Base-by-base conservation (phyloP, 352 stramenopile genomes). In the Pythium volutum region DNA sequence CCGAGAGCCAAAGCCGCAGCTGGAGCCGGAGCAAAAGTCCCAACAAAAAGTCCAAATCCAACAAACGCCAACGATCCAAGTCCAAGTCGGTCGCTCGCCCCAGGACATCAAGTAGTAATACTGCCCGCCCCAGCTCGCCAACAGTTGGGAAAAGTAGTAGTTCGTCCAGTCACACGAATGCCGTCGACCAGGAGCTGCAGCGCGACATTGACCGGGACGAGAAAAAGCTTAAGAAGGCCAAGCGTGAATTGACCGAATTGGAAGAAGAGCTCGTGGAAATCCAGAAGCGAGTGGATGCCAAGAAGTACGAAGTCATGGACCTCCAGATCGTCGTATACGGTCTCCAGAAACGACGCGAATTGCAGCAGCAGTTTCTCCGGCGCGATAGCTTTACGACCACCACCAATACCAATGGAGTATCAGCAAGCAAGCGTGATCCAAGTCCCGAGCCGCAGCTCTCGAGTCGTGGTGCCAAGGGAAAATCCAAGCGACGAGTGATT, bases 221-320 rank as follows among this genome's bases (percentile, higher is more conserved):
- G 41, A 59, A 70, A 20, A 71, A 84, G 36, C 59, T 91, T 4
- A 20, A 55, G 14, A 59, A 73, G 20, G 81, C 76, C 43, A 77
- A 81, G 49, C 65, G 73, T 25, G 75, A 89, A 45, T 45, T 91
- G 0, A 55, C 70, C 12, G 51, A 67, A 18, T 38, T 93, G 12
- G 64, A 74, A 6, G 60, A 73, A 1, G 48, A 88, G 27, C 31
- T 83, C 36, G 29, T 27, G n/a, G 65, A 71, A 48, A 29, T 87
- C 7, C 34, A 74, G 47, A 64, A 71, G 51, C 77, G 64, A 4
- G 50, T 89, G 1, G 69, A 90, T 6, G 54, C 49, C 8, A 86
- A 88, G 56, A 75, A 75, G 48, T 75, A 91, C 53, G 73, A 90
- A 53, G 69, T 93, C 18, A 75, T 78, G 67, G 79, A 91, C 38